phyloP scores from a whole-genome alignment of 257 asterid species.

The Solanum chilense region DNA sequence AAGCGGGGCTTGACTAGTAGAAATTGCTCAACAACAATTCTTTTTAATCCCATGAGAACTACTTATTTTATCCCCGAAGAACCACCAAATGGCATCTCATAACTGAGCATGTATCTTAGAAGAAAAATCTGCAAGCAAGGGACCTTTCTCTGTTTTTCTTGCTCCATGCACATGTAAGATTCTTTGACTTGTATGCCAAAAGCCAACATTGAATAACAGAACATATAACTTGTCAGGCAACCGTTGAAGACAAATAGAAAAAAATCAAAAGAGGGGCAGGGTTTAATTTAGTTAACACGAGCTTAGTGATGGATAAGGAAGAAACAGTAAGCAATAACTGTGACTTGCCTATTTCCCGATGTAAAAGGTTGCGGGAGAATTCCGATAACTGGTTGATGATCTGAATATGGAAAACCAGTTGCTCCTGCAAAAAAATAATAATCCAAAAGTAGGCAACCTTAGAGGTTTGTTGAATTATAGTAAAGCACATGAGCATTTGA shows the following conservation, averaged over 20 bases:
- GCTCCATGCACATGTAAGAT: not conserved
- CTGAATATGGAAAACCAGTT: conserved; percentile 37
- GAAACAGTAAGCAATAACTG: conserved; percentile 7
- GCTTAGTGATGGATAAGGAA: not conserved
- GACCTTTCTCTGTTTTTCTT: not conserved
- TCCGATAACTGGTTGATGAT: conserved; percentile 61
- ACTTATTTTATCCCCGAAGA: not conserved
- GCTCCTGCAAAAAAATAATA: conserved; percentile 33
- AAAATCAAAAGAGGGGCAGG: not conserved
- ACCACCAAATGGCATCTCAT: not conserved
- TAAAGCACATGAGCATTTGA: not conserved
- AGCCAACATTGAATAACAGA: not conserved
- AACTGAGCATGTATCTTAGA: not conserved
- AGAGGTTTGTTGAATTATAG: not conserved
- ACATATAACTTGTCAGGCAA: not conserved
- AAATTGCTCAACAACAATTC: not conserved
- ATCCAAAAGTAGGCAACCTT: not conserved
- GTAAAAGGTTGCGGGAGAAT: conserved; percentile 85
- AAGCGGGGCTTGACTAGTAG: not conserved
- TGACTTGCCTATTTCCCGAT: conserved; percentile 76
- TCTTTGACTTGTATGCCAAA: not conserved
- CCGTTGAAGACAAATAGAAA: not conserved
- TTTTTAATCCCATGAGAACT: not conserved
- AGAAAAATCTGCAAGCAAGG: not conserved
- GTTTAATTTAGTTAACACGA: not conserved